phyloP scores from a whole-genome alignment of 2,329 filamentous ascomycete genomes.

The Cladosporium austrohemisphaericum region DNA sequence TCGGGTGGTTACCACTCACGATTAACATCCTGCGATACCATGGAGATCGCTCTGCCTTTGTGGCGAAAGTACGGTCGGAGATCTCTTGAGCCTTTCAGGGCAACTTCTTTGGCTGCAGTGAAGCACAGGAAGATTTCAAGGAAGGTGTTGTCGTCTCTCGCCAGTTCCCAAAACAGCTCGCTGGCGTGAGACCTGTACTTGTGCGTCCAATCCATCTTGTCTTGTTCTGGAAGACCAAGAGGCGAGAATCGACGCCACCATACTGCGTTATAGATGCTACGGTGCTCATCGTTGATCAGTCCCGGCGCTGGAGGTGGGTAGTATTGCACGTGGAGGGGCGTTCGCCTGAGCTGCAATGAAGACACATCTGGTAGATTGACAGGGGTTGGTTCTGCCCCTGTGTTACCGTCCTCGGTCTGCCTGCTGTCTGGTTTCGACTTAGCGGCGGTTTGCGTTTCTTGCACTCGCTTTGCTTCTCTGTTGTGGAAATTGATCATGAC shows the following conservation, averaged over 20 bases:
- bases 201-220: neutral
- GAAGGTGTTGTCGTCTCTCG: neutral
- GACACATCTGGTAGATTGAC: no score
- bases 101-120: neutral
- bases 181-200: neutral
- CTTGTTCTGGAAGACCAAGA: neutral
- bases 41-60: neutral
- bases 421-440: no score
- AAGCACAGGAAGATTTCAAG: neutral
- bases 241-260: neutral
- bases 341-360: neutral
- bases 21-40: neutral
- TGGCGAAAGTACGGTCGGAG: neutral
- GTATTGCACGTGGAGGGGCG: neutral
- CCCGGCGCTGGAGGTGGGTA: neutral
- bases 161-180: neutral
- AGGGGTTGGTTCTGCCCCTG: no score
- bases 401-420: no score
- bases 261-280: neutral
- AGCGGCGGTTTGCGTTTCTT: no score
- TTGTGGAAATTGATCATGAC: neutral
- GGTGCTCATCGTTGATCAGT: neutral
- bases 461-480: neutral
- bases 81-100: neutral
- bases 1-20: neutral